Conservation (phyloP, 2,329 filamentous ascomycete genomes). For the Aspergillus awamori region DNA sequence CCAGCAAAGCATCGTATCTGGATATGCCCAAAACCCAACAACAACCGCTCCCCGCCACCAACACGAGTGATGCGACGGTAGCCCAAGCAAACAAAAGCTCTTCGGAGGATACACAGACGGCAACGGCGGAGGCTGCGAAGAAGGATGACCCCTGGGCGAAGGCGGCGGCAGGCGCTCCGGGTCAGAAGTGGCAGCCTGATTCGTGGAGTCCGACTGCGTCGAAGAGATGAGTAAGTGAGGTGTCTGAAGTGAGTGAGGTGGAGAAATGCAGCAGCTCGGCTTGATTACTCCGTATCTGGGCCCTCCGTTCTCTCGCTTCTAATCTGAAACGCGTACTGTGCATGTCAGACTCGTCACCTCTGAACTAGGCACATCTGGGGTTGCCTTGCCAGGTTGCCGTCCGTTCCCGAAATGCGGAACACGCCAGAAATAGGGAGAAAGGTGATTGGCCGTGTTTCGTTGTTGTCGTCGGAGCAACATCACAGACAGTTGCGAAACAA, state of each 20-base stretch:
- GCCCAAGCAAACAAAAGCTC: not conserved
- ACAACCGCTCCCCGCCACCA: conserved; percentile 51
- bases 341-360: not conserved
- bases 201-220: conserved; percentile 60
- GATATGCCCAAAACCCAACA: conserved; percentile 55
- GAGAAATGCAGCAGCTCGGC: not conserved
- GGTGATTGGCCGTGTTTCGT: too few relatives aligned
- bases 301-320: not conserved
- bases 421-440: not conserved
- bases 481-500: too few relatives aligned
- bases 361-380: not conserved
- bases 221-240: conserved; percentile 37
- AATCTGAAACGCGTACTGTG: not conserved
- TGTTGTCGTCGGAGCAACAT: too few relatives aligned
- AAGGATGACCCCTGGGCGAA: conserved; percentile 61
- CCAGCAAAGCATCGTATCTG: conserved; percentile 60
- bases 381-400: not conserved
- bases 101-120: not conserved
- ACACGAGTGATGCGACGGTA: conserved; percentile 46
- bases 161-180: conserved; percentile 55
- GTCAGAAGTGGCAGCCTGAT: conserved; percentile 69
- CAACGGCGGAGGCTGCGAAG: conserved; percentile 11
- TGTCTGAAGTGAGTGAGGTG: not conserved
- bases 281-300: not conserved
- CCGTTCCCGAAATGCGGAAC: not conserved